Evolutionary conservation across 352 stramenopile genomes (phyloP), one percentile per base, ranked within the genome.

Genomic region (Phytophthora cactorum): DNA sequence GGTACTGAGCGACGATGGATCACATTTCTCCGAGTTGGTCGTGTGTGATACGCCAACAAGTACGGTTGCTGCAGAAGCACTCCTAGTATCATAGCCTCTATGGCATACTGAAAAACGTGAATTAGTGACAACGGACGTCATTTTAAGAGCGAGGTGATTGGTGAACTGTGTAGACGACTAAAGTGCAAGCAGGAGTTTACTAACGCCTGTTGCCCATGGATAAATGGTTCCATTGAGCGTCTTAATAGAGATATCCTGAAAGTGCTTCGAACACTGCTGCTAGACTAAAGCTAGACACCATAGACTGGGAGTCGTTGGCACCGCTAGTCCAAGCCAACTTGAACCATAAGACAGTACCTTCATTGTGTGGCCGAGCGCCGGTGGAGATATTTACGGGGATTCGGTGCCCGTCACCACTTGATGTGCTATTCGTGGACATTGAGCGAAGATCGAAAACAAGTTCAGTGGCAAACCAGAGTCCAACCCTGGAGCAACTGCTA

Each of bases 321-420:
- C 63, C 65, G 0, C 12, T 78, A n/a, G 45, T 74, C 4, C 63
- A 79, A 47, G 43, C 67, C 2, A 77, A 25, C n/a, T 22, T 81
- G 7, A 81, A 78, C 34, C 70, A 78, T 10, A 70, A 46, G 15
- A 51, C 70, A 10, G 34, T 75, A n/a, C 49, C 63, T n/a, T 78
- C 66, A 5, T 38, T 78, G 0, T 38, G 15, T 5, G 51, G 63
- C 27, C 27, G 54, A 34, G 22, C 54, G 2, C 66, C 62, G 28
- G 38, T 73, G 3, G 65, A 78, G 34, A n/a, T n/a, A n/a, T n/a
- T n/a, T n/a, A n/a, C 52, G 3, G 52, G 52, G 6, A 9, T 59
- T 15, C 52, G 14, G 27, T 31, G 52, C 38, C 52, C 52, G 6
- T 28, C 38, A 15, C 52, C 25, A 39, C 27, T 51, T 6, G n/a